Evolutionary conservation across 495 filamentous ascomycete genomes (phyloP).

Genomic region (Trichoderma virens): DNA sequence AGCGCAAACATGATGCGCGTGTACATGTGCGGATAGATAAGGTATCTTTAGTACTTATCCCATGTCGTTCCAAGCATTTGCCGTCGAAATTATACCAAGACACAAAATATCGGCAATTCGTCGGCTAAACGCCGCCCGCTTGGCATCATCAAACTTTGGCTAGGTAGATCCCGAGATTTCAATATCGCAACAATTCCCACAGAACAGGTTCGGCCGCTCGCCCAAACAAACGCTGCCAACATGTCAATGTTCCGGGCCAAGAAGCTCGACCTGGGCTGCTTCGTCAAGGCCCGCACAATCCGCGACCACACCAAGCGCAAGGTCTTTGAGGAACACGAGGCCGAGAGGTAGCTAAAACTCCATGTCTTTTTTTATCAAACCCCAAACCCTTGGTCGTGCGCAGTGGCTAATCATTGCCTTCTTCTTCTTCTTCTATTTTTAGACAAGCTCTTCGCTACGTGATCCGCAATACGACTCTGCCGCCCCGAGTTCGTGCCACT

Average conservation of each 20-base stretch:
- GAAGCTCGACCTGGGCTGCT: slow-evolving; percentile 79
- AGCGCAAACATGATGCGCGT: too few relatives aligned
- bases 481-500: slow-evolving; percentile 70
- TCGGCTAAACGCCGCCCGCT: neutral
- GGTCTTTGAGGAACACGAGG: slow-evolving; percentile 76
- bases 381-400: neutral
- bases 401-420: neutral
- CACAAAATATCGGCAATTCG: neutral
- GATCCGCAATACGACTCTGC: slow-evolving; percentile 83
- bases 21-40: too few relatives aligned
- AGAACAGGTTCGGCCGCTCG: neutral
- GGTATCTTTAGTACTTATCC: too few relatives aligned
- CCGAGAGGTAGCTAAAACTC: slow-evolving; percentile 58
- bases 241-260: slow-evolving; percentile 63
- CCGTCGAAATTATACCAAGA: neutral
- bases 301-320: slow-evolving; percentile 94
- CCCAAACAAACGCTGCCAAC: neutral
- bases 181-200: neutral
- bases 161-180: neutral
- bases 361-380: neutral
- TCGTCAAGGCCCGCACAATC: slow-evolving; percentile 72
- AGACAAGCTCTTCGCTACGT: slow-evolving; percentile 96
- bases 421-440: slow-evolving; percentile 10
- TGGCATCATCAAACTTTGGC: slow-evolving; percentile 4
- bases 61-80: neutral